Conservation (phyloP, 495 filamentous ascomycete genomes). For the Neurospora sp. region DNA sequence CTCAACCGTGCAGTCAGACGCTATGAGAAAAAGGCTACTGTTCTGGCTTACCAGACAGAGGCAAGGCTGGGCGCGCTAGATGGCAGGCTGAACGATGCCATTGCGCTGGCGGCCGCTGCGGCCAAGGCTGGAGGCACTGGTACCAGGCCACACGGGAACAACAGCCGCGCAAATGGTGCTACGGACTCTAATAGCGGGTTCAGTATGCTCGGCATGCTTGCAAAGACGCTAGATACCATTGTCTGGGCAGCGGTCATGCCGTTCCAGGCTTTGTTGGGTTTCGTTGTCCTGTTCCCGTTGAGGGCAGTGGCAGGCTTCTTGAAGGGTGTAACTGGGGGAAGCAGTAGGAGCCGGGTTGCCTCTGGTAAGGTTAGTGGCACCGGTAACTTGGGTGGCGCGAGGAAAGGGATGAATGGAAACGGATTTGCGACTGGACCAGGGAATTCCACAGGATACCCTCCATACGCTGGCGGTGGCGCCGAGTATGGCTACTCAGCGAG, state of each 20-base stretch:
- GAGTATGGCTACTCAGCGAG: neutral
- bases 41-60: constrained; percentile 65
- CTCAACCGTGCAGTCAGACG: constrained; percentile 80
- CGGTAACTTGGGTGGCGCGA: neutral
- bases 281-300: constrained; percentile 16
- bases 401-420: neutral
- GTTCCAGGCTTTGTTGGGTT: constrained; percentile 14
- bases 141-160: neutral
- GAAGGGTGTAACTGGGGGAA: neutral
- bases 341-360: neutral
- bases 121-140: constrained; percentile 36
- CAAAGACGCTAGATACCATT: neutral
- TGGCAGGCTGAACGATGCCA: constrained; percentile 58
- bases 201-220: neutral
- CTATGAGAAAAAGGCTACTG: constrained; percentile 82
- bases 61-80: constrained; percentile 61
- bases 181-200: neutral
- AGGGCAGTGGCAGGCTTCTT: constrained; percentile 11
- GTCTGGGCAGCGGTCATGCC: constrained; percentile 21
- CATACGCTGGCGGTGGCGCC: neutral
- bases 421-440: neutral
- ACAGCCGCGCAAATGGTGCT: neutral
- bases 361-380: neutral
- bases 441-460: neutral
- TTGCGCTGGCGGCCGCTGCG: constrained; percentile 67